These are phyloP conservation scores for Mortierella sp. DNA, from an alignment of 371 early-diverging fungal species.

Conservation along the genomic window DNA sequence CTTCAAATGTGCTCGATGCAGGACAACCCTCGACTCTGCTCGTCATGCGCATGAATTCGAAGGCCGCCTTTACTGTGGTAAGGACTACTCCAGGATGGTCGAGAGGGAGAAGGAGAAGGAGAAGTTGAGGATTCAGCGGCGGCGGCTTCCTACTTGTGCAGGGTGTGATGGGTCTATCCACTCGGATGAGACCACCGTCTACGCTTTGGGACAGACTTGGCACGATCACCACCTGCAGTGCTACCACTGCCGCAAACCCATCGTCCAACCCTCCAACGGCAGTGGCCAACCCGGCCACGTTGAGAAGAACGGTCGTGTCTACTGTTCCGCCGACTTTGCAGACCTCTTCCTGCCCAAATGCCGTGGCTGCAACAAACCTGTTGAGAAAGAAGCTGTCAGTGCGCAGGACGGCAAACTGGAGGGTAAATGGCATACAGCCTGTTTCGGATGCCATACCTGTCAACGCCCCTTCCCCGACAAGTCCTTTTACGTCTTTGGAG, in stretches of 20 bases:
- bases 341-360: slow-evolving; percentile 77
- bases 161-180: slow-evolving; percentile 37
- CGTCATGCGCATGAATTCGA: slow-evolving; percentile 75
- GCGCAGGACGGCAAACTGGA: slow-evolving; percentile 83
- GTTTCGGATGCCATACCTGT: slow-evolving; percentile 85
- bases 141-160: slow-evolving; percentile 19
- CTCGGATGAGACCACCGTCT: slow-evolving; percentile 62
- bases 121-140: neutral
- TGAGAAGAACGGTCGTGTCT: slow-evolving; percentile 79
- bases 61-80: slow-evolving; percentile 79
- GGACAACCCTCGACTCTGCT: slow-evolving; percentile 68
- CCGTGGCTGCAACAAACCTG: slow-evolving; percentile 75
- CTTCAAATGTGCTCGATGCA: slow-evolving; percentile 79
- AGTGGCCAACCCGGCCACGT: slow-evolving; percentile 59
- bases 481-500: slow-evolving; percentile 87
- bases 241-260: slow-evolving; percentile 72
- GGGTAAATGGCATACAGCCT: slow-evolving; percentile 84
- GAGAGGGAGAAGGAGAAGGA: slow-evolving; percentile 36
- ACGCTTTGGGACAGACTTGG: slow-evolving; percentile 73
- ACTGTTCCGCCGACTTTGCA: slow-evolving; percentile 80
- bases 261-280: slow-evolving; percentile 26
- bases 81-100: slow-evolving; percentile 60
- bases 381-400: slow-evolving; percentile 81
- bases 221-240: slow-evolving; percentile 80
- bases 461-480: slow-evolving; percentile 85